Evolutionary conservation across 768 basidiomycete species (phyloP).

Genomic region (Podaxis sp.): DNA sequence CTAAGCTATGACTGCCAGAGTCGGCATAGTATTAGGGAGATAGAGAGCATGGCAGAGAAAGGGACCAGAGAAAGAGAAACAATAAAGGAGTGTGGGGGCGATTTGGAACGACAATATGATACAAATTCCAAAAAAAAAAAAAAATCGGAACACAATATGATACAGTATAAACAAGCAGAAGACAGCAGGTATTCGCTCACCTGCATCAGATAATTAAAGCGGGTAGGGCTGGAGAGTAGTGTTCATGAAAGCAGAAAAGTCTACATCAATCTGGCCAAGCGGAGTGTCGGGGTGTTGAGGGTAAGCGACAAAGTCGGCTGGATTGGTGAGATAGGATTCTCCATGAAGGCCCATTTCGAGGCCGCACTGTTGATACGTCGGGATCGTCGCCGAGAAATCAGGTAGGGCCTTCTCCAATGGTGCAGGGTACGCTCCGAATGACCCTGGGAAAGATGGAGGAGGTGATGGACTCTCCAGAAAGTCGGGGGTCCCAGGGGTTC

Average conservation of each 20-base stretch:
- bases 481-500: constrained; percentile 39
- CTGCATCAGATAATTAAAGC: background rate
- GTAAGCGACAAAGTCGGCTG: constrained; percentile 12
- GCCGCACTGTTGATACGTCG: constrained; percentile 16
- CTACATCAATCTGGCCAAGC: constrained; percentile 19
- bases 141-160: background rate
- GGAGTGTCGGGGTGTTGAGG: constrained; percentile 12
- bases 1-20: constrained; percentile 1
- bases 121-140: background rate
- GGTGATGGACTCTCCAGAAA: constrained; percentile 26
- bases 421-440: constrained; percentile 21
- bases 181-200: background rate
- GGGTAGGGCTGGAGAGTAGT: constrained; percentile 21
- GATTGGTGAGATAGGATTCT: constrained; percentile 12
- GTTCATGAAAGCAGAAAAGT: constrained; percentile 32
- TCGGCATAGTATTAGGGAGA: background rate
- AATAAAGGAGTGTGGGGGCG: background rate
- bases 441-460: constrained; percentile 20
- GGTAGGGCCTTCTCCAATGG: constrained; percentile 24
- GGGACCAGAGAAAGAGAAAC: background rate
- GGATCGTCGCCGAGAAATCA: constrained; percentile 16
- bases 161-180: constrained; percentile 12
- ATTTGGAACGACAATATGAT: background rate
- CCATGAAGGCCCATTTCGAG: constrained; percentile 10
- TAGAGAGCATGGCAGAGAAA: background rate